Evolutionary conservation across 345 rosid genomes (phyloP).

Genomic region (Lenwebbia sp.): DNA sequence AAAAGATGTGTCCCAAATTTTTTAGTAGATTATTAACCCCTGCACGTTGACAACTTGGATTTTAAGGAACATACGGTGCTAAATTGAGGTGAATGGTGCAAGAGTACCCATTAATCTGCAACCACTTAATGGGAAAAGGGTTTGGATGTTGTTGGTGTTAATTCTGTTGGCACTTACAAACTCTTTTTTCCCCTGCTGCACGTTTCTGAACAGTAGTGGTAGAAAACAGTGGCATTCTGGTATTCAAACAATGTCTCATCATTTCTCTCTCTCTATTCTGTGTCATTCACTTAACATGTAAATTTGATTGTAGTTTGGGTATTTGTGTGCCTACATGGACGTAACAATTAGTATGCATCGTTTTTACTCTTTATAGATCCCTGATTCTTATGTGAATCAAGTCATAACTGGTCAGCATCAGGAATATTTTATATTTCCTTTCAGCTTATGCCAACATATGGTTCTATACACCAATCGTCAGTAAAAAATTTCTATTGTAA

Average conservation of each 20-base stretch:
- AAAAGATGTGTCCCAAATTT: neutral
- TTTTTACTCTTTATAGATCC: neutral
- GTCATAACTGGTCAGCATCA: neutral
- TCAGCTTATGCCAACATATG: neutral
- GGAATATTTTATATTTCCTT: neutral
- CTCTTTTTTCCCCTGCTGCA: neutral
- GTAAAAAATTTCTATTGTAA: too few relatives aligned
- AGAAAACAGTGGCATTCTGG: neutral
- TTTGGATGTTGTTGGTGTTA: neutral
- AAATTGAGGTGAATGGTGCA: neutral
- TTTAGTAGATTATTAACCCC: neutral
- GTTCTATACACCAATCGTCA: neutral
- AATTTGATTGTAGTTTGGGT: neutral
- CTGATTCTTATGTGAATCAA: neutral
- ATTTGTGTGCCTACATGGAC: neutral
- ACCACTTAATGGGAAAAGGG: neutral
- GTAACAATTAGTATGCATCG: neutral
- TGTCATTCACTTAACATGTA: neutral
- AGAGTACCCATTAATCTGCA: neutral
- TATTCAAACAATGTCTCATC: neutral
- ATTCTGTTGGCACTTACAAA: neutral
- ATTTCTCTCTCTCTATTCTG: neutral
- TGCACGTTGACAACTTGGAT: neutral
- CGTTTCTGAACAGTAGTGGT: neutral
- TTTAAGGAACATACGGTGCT: neutral